Evolutionary conservation across 164 flowering plant species (phyloP).

Genomic region (Berberis thunbergii): DNA sequence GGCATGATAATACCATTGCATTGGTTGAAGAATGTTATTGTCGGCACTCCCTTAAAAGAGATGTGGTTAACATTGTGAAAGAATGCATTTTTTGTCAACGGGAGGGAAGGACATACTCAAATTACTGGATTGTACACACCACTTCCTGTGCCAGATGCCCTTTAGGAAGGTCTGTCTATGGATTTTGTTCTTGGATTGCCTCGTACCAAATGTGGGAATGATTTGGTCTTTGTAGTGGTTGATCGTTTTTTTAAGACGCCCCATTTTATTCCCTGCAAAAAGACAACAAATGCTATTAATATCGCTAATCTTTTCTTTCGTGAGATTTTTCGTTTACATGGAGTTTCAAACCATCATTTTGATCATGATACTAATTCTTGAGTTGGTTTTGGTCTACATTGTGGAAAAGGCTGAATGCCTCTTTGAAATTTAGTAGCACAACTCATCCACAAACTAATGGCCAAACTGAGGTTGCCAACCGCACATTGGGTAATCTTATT

Average conservation of each 20-base stretch:
- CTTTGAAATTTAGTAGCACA: neutral
- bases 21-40: neutral
- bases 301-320: neutral
- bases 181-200: too few species aligned
- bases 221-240: too few species aligned
- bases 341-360: neutral
- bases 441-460: constrained; percentile 2
- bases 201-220: too few species aligned
- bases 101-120: neutral
- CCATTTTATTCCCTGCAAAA: too few species aligned
- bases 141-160: neutral
- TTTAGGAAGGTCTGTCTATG: too few species aligned
- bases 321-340: neutral
- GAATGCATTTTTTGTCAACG: too few species aligned
- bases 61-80: too few species aligned
- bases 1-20: neutral
- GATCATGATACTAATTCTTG: neutral
- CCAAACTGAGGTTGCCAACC: constrained; percentile 1
- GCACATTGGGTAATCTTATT: neutral
- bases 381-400: neutral
- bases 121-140: neutral
- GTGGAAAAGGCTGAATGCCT: neutral
- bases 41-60: too few species aligned
- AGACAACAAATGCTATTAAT: neutral
- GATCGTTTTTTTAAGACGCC: too few species aligned